Conservation (phyloP, 331 rosid species). For the Phaseolus coccineus region DNA sequence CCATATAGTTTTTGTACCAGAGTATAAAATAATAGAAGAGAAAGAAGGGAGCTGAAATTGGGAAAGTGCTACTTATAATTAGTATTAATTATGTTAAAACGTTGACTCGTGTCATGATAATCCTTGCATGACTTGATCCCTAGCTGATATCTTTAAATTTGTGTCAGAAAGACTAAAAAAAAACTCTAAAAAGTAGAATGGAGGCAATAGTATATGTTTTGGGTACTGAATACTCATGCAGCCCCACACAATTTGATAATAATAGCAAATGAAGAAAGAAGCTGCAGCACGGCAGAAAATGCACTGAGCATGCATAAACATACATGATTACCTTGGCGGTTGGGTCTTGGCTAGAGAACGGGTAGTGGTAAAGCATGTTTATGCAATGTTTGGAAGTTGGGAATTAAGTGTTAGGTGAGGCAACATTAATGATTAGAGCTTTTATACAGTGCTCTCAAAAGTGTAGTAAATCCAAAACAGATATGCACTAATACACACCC, state of each 20-base stretch:
- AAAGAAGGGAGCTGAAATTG: slow-evolving; percentile 8
- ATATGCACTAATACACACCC: slow-evolving; percentile 36
- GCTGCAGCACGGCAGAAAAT: slow-evolving; percentile 44
- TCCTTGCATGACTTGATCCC: slow-evolving; percentile 29
- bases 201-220: slow-evolving; percentile 17
- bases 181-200: slow-evolving; percentile 26
- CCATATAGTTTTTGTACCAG: not conserved
- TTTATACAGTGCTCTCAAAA: slow-evolving; percentile 29
- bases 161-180: slow-evolving; percentile 17
- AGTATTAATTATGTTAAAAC: slow-evolving; percentile 8
- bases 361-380: slow-evolving; percentile 38
- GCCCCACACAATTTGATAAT: slow-evolving; percentile 43
- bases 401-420: slow-evolving; percentile 45
- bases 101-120: slow-evolving; percentile 23
- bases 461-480: slow-evolving; percentile 33
- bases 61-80: slow-evolving; percentile 39
- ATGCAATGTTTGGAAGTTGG: slow-evolving; percentile 34
- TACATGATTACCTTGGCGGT: slow-evolving; percentile 45
- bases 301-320: slow-evolving; percentile 44
- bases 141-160: slow-evolving; percentile 31
- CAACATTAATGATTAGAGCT: slow-evolving; percentile 37
- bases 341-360: slow-evolving; percentile 36
- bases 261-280: slow-evolving; percentile 41
- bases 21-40: not conserved
- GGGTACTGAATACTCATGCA: slow-evolving; percentile 30